phyloP scores from a whole-genome alignment of 2,329 filamentous ascomycete species.

The Lasiodiplodia gonubiensis region DNA sequence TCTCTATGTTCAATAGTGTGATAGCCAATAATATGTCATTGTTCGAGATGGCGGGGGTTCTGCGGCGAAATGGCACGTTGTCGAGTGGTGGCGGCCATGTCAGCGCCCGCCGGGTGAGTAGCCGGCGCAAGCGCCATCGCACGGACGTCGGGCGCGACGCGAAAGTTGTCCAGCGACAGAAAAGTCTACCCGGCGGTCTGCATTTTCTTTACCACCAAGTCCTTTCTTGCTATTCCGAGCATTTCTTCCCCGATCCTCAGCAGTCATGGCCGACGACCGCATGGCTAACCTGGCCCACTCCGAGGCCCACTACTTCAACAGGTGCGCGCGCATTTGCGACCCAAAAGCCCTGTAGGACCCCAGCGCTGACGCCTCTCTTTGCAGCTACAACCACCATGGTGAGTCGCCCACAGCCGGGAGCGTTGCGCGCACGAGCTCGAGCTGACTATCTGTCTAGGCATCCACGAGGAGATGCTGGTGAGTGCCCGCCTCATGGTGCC shows the following conservation, averaged over 20 bases:
- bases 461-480: constrained; percentile 98
- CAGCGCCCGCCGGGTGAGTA: neutral
- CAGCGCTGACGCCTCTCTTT: constrained; percentile 45
- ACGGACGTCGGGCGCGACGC: constrained; percentile 12
- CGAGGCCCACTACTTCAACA: constrained; percentile 99
- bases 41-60: neutral
- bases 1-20: neutral
- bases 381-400: constrained; percentile 98
- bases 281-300: constrained; percentile 82
- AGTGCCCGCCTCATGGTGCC: constrained; percentile 48
- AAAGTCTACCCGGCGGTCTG: constrained; percentile 22
- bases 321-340: constrained; percentile 58
- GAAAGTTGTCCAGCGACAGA: constrained; percentile 27
- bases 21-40: constrained; percentile 1
- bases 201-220: constrained; percentile 11
- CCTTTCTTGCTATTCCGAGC: neutral
- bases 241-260: neutral
- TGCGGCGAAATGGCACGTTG: constrained; percentile 13
- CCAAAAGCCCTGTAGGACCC: constrained; percentile 32
- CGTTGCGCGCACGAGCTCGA: neutral
- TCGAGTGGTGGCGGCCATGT: neutral
- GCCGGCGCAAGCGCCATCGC: neutral
- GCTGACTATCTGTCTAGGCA: constrained; percentile 61
- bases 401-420: constrained; percentile 45
- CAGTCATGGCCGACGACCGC: constrained; percentile 35